phyloP scores from a whole-genome alignment of 2,329 filamentous ascomycete genomes.

The Geoglossum cookeanum region DNA sequence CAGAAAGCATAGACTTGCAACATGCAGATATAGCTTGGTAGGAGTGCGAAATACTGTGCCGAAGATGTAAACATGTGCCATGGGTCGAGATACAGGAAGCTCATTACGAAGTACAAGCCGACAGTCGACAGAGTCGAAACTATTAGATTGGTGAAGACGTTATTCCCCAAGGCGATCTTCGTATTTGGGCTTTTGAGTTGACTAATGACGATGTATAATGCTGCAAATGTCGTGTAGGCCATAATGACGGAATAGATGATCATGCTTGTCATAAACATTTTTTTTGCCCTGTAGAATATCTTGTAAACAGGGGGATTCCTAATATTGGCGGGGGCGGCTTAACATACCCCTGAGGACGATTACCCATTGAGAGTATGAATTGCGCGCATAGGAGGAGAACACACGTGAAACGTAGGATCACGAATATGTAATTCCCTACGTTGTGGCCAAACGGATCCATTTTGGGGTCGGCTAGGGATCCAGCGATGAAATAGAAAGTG shows the following conservation, averaged over 20 bases:
- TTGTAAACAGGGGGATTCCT: neutral
- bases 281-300: slow-evolving; percentile 40
- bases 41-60: slow-evolving; percentile 76
- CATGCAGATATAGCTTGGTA: slow-evolving; percentile 90
- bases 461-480: slow-evolving; percentile 58
- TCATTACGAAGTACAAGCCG: slow-evolving; percentile 91
- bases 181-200: slow-evolving; percentile 42
- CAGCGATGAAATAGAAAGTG: slow-evolving; percentile 94
- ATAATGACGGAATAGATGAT: slow-evolving; percentile 87
- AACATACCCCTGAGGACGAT: slow-evolving; percentile 66
- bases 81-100: slow-evolving; percentile 86
- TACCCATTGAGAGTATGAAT: slow-evolving; percentile 91
- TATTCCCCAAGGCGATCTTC: slow-evolving; percentile 49
- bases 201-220: slow-evolving; percentile 72
- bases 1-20: slow-evolving; percentile 97
- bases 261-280: slow-evolving; percentile 75
- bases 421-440: slow-evolving; percentile 71
- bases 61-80: slow-evolving; percentile 98
- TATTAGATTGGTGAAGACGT: slow-evolving; percentile 88
- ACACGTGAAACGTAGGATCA: slow-evolving; percentile 66
- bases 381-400: slow-evolving; percentile 81
- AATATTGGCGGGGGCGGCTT: neutral
- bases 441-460: slow-evolving; percentile 85
- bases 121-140: slow-evolving; percentile 76
- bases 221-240: slow-evolving; percentile 82